These are phyloP conservation scores for Tylopilus plumbeoviolaceoides DNA, from an alignment of 768 basidiomycete species.

Conservation along the genomic window DNA sequence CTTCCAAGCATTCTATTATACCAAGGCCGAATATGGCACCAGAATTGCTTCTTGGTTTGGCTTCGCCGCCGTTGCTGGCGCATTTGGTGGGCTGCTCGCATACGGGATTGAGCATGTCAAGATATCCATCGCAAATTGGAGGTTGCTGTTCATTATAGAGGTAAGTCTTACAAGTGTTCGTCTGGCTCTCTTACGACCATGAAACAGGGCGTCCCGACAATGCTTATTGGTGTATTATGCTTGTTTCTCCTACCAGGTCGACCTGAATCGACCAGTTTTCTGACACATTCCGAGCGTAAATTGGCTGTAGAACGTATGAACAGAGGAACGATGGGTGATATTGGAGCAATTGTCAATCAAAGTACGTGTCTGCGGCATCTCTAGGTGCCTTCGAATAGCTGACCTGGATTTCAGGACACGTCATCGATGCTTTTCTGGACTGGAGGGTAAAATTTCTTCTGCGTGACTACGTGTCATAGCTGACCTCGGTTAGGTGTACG, in stretches of 20 bases:
- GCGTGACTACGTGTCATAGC: not conserved
- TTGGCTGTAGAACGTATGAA: conserved; percentile 34
- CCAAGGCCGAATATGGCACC: conserved; percentile 43
- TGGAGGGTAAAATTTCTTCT: conserved; percentile 34
- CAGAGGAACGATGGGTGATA: conserved; percentile 41
- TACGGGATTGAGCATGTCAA: conserved; percentile 45
- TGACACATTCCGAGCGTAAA: conserved; percentile 32
- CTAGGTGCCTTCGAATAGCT: not conserved
- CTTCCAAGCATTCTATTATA: conserved; percentile 46
- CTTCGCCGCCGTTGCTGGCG: conserved; percentile 54
- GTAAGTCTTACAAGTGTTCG: not conserved
- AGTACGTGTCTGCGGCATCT: conserved; percentile 19
- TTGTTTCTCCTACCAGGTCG: conserved; percentile 30
- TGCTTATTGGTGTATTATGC: conserved; percentile 26
- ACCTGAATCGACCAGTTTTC: conserved; percentile 32
- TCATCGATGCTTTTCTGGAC: conserved; percentile 42
- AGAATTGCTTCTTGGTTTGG: conserved; percentile 51
- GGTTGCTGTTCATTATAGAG: conserved; percentile 31
- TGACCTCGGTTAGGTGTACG: conserved; percentile 34
- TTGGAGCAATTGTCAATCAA: conserved; percentile 39
- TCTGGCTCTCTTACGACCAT: not conserved
- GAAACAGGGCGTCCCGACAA: conserved; percentile 53
- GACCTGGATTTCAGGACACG: conserved; percentile 32
- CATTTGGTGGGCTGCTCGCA: conserved; percentile 54
- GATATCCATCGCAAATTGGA: conserved; percentile 39